These are phyloP conservation scores for Neurospora africana DNA, from an alignment of 495 filamentous ascomycete species.

Conservation along the genomic window DNA sequence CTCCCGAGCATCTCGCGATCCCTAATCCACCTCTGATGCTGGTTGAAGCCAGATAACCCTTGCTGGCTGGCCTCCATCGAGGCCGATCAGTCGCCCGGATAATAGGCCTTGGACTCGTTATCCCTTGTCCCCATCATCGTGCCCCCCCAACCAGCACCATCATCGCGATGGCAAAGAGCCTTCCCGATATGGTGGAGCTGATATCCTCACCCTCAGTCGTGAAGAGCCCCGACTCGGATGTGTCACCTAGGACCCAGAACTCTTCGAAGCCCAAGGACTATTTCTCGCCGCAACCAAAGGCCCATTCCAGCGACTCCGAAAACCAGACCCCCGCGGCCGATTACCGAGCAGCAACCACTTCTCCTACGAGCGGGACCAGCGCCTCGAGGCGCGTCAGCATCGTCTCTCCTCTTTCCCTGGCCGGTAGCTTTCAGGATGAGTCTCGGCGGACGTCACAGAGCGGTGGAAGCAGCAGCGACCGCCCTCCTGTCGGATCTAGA, in stretches of 20 bases:
- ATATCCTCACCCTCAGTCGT: constrained; percentile 12
- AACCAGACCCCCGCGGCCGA: not conserved
- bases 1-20: not conserved
- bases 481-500: constrained; percentile 18
- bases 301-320: not conserved
- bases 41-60: constrained; percentile 29
- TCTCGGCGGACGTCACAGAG: constrained; percentile 17
- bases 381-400: constrained; percentile 17
- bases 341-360: not conserved
- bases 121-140: not conserved
- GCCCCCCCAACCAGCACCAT: not conserved
- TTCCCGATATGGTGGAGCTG: constrained; percentile 19
- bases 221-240: constrained; percentile 29
- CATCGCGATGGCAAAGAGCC: constrained; percentile 20
- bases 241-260: constrained; percentile 29
- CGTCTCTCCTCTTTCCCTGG: constrained; percentile 9
- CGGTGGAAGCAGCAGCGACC: constrained; percentile 9
- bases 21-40: constrained; percentile 26
- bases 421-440: constrained; percentile 8
- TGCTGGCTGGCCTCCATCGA: constrained; percentile 38
- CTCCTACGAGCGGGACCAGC: constrained; percentile 6
- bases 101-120: constrained; percentile 13
- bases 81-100: constrained; percentile 33
- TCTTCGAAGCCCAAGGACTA: constrained; percentile 23
- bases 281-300: constrained; percentile 15